Evolutionary conservation across 352 stramenopile species (phyloP).

Genomic region (Phytophthora megakarya): DNA sequence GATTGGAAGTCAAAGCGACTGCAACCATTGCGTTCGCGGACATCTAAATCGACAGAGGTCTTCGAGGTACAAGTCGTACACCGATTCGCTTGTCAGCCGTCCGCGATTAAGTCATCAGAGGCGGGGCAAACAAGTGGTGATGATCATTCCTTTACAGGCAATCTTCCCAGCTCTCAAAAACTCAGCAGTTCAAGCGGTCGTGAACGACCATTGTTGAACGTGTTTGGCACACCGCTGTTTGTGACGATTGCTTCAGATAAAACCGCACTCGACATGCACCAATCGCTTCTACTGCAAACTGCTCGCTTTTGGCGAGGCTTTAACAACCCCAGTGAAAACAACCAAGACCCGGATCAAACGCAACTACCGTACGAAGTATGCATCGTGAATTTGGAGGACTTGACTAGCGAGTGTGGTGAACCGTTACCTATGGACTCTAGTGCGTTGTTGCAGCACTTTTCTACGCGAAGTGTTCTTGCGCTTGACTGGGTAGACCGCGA

Average conservation of each 20-base stretch:
- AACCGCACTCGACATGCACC: slow-evolving; percentile 64
- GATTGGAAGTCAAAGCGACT: slow-evolving; percentile 69
- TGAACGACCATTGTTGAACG: slow-evolving; percentile 35
- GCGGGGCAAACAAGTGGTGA: slow-evolving; percentile 23
- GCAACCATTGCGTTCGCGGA: slow-evolving; percentile 45
- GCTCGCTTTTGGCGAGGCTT: slow-evolving; percentile 54
- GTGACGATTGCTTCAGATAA: slow-evolving; percentile 78
- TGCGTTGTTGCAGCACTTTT: slow-evolving; percentile 73
- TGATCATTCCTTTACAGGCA: slow-evolving; percentile 17
- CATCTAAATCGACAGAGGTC: slow-evolving; percentile 53
- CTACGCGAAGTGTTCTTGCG: slow-evolving; percentile 74
- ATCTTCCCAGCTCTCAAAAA: slow-evolving; percentile 29
- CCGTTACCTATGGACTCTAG: slow-evolving; percentile 54
- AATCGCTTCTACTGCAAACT: slow-evolving; percentile 67
- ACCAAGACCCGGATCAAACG: background rate
- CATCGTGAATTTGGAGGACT: slow-evolving; percentile 66
- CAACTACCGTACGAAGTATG: slow-evolving; percentile 57
- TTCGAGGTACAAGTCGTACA: slow-evolving; percentile 84
- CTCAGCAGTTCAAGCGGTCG: slow-evolving; percentile 9
- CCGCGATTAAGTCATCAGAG: slow-evolving; percentile 5
- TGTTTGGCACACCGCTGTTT: slow-evolving; percentile 76
- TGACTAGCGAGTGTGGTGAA: slow-evolving; percentile 43
- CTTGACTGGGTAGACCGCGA: slow-evolving; percentile 65
- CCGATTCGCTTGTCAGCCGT: slow-evolving; percentile 33
- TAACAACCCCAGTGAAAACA: background rate